A percentile compares a stretch with the other conserved stretches of the same genome.
Evolutionary conservation across 257 asterid species (phyloP).

Genomic region (Ophiorrhiza pumila): DNA sequence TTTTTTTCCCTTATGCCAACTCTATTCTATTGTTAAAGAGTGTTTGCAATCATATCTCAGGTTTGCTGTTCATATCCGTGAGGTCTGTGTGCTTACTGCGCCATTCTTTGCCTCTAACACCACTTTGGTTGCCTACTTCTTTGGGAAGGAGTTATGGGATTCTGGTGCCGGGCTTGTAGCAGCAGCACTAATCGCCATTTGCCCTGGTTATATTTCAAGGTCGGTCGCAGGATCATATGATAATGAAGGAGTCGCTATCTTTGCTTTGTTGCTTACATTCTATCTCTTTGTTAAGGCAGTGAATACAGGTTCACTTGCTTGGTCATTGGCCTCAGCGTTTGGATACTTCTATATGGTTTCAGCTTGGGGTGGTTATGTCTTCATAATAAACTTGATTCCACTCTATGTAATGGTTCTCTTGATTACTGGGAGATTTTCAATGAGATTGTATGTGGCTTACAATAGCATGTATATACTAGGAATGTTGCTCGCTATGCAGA

Average conservation of each 20-base stretch:
- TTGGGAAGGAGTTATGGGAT: conserved; percentile 98
- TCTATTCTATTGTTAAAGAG: conserved; percentile 12
- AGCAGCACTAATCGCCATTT: conserved; percentile 87
- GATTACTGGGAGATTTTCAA: conserved; percentile 90
- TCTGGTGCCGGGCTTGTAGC: conserved; percentile 99
- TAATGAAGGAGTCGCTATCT: conserved; percentile 96
- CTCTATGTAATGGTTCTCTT: conserved; percentile 86
- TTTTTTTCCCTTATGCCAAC: neutral
- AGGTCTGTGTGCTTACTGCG: conserved; percentile 98
- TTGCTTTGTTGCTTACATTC: conserved; percentile 89
- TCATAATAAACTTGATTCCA: conserved; percentile 92
- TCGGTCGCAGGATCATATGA: conserved; percentile 99
- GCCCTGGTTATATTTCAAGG: conserved; percentile 98
- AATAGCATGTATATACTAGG: conserved; percentile 92
- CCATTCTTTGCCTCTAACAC: conserved; percentile 98
- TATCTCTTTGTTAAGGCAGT: conserved; percentile 98
- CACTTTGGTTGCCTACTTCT: conserved; percentile 96
- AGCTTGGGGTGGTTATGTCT: conserved; percentile 99
- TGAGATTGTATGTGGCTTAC: conserved; percentile 95
- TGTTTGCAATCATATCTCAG: conserved; percentile 39
- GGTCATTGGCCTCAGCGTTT: conserved; percentile 94
- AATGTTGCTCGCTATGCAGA: conserved; percentile 96
- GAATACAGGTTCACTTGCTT: conserved; percentile 97
- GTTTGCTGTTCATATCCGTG: conserved; percentile 98
- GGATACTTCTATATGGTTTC: conserved; percentile 99